Conservation (phyloP, 192 early-diverging fungal genomes). For the Linnemannia zychae region DNA sequence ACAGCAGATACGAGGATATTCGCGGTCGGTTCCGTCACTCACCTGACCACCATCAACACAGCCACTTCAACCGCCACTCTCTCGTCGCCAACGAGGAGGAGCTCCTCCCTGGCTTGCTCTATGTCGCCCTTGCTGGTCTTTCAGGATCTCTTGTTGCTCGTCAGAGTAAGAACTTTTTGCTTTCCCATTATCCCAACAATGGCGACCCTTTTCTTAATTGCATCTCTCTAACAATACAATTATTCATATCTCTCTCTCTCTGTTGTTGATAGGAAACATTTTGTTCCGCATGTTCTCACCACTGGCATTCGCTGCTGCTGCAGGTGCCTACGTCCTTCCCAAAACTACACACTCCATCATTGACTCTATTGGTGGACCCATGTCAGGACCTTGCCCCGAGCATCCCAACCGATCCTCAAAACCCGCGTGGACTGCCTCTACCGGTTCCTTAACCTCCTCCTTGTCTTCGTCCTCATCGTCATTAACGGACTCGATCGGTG, state of each 20-base stretch:
- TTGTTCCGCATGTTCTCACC: conserved; percentile 48
- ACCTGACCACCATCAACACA: not conserved
- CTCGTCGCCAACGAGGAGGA: conserved; percentile 37
- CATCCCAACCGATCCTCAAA: not conserved
- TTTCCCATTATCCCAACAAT: too few relatives aligned
- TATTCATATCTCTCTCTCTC: not conserved
- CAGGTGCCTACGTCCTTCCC: conserved; percentile 45
- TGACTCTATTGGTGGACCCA: conserved; percentile 30
- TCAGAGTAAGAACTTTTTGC: conserved; percentile 23
- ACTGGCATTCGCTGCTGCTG: conserved; percentile 42
- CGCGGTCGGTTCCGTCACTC: not conserved
- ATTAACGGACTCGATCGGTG: not conserved
- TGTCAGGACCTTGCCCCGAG: not conserved
- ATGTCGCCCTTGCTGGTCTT: conserved; percentile 42
- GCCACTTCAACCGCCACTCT: conserved; percentile 9
- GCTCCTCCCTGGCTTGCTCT: conserved; percentile 43
- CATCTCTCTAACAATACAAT: not conserved
- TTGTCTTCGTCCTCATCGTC: not conserved
- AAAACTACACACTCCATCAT: conserved; percentile 35
- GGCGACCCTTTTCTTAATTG: not conserved
- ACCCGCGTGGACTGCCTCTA: not conserved
- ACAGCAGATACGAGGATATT: not conserved
- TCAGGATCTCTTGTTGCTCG: conserved; percentile 44
- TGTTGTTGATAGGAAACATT: conserved; percentile 32
- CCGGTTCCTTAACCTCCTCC: not conserved